Percentiles rank a stretch among this genome's conserved stretches.
phyloP scores from a whole-genome alignment of 352 stramenopile species.

The Pythium graminicola region DNA sequence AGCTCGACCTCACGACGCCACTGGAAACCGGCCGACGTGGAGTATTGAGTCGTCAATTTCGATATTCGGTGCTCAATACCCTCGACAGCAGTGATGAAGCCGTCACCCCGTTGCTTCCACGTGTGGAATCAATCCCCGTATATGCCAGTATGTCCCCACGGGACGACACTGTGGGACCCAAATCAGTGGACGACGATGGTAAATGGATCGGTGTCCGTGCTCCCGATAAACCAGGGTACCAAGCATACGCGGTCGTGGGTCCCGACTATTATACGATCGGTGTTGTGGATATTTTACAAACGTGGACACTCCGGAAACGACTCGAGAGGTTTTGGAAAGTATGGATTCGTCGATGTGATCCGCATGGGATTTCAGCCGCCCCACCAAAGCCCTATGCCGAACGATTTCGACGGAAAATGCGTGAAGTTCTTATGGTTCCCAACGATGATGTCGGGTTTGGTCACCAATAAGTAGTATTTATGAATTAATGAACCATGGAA shows the following conservation, averaged over 20 bases:
- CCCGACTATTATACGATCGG: conserved; percentile 86
- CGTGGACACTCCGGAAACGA: conserved; percentile 79
- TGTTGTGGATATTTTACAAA: conserved; percentile 88
- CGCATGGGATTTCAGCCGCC: conserved; percentile 70
- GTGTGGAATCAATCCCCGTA: conserved; percentile 16
- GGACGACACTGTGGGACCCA: too few species aligned
- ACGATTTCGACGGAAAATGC: conserved; percentile 81
- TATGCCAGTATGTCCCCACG: conserved; percentile 44
- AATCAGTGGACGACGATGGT: too few species aligned
- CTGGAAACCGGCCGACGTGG: conserved; percentile 29
- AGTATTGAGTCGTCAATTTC: conserved; percentile 59
- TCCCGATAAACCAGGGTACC: conserved; percentile 59
- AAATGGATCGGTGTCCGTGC: conserved; percentile 57
- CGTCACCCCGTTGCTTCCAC: conserved; percentile 39
- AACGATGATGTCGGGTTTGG: conserved; percentile 45
- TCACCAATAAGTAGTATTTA: conserved; percentile 23
- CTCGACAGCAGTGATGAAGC: conserved; percentile 41
- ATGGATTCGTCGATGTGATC: conserved; percentile 56
- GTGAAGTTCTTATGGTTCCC: conserved; percentile 77
- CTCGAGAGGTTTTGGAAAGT: conserved; percentile 84
- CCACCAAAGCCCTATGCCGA: conserved; percentile 65
- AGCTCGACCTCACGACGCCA: conserved; percentile 25
- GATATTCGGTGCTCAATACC: conserved; percentile 58
- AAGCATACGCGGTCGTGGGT: conserved; percentile 66
- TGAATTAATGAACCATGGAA: neutral